Evolutionary conservation across 371 early-diverging fungal genomes (phyloP), one percentile per base, ranked within the genome.

Genomic region (Chytridium lagenaria): DNA sequence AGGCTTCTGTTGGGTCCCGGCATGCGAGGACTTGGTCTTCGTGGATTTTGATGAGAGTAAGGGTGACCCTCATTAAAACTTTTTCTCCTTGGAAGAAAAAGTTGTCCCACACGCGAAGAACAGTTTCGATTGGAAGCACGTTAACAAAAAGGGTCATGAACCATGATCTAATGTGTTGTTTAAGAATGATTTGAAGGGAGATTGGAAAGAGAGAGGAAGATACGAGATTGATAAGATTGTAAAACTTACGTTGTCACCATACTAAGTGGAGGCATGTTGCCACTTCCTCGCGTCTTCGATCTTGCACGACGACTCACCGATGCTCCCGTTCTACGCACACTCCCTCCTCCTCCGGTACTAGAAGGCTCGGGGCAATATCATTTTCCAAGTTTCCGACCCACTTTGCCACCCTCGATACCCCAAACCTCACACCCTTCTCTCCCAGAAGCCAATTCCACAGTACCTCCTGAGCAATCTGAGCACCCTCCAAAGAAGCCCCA

Each of bases 41-140:
- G 76, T 92, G 91, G 67, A 92, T 77, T 66, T 90, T 87, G 59
- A 95, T 85, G 38, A 95, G 86, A 2, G 93, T 90, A 15, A 95
- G 81, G 2, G 93, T 92, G 5, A 93, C 87, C 1, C 94, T 88
- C 77, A 92, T 91, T 23, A 94, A 72, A 7, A 92, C 89, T 70
- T 91, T 92, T 72, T 90, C 91, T 30, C 94, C 93, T 71, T 94
- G 93, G 76, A 91, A 92, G 74, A 91, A 90, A 59, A 93, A 88
- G 70, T 90, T 89, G 86, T 94, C 95, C 93, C 95, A 94, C 5
- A 93, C 90, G 33, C 94, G 87, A 2, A 93, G 81, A 7, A 91
- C 90, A 34, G 91, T 89, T 87, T 81, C 93, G 19, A 90, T 83
- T 0, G 95, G 95, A 30, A 93, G 77, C 36, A 91, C 87, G 68